Conservation (phyloP, 2,329 filamentous ascomycete genomes). For the Bisporella sp. region DNA sequence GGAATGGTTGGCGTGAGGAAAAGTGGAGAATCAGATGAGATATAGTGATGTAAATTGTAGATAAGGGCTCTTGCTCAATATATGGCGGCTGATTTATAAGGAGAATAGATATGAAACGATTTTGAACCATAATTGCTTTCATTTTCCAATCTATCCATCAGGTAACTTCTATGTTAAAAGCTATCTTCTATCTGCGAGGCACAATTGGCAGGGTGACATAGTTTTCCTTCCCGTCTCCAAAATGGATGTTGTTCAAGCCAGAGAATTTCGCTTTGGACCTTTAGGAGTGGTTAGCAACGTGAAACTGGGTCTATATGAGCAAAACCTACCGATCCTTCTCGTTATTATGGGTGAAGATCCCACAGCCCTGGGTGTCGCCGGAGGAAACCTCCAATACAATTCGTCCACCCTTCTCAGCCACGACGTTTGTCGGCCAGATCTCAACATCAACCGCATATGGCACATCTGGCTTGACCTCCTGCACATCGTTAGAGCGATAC, state of each 20-base stretch:
- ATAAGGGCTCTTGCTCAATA: too few species aligned
- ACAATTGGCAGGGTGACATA: background rate
- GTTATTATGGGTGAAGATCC: slow-evolving; percentile 47
- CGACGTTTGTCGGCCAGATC: slow-evolving; percentile 57
- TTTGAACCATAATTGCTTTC: too few species aligned
- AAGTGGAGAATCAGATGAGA: background rate
- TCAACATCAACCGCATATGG: slow-evolving; percentile 56
- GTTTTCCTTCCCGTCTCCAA: background rate
- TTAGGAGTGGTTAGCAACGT: background rate
- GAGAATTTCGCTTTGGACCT: slow-evolving; percentile 30
- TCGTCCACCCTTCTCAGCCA: slow-evolving; percentile 43
- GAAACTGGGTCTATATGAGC: background rate
- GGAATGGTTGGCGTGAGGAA: background rate
- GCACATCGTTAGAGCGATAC: slow-evolving; percentile 49
- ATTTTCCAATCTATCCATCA: too few species aligned
- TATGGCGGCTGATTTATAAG: too few species aligned
- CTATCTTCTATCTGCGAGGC: too few species aligned
- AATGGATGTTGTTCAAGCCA: slow-evolving; percentile 23
- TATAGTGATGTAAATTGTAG: too few species aligned
- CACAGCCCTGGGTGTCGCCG: slow-evolving; percentile 53
- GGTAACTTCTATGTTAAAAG: too few species aligned
- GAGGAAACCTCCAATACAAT: slow-evolving; percentile 48
- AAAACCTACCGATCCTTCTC: slow-evolving; percentile 37
- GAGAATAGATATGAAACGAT: too few species aligned
- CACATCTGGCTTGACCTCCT: slow-evolving; percentile 45